Conservation (phyloP, 371 early-diverging fungal genomes). For the Zancudomyces culisetae region DNA sequence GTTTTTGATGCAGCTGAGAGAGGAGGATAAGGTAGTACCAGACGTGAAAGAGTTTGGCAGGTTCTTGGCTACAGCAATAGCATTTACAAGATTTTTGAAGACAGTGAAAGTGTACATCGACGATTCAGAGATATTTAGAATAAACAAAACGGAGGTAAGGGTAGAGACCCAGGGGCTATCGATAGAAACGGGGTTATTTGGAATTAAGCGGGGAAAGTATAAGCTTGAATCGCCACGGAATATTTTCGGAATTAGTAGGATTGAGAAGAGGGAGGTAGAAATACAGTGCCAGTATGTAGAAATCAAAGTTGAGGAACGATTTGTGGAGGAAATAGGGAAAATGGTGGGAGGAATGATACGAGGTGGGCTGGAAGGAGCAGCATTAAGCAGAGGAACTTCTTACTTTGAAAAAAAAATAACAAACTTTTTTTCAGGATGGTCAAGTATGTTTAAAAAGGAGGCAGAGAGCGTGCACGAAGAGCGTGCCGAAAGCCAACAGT, state of each 20-base stretch:
- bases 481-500: background rate
- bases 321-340: background rate
- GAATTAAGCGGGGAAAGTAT: background rate
- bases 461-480: background rate
- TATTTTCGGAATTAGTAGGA: constrained; percentile 38
- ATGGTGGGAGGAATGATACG: background rate
- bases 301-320: background rate
- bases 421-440: constrained; percentile 4
- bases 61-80: constrained; percentile 65
- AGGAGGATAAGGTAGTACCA: constrained; percentile 52
- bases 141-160: constrained; percentile 41
- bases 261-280: background rate
- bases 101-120: constrained; percentile 44
- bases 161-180: constrained; percentile 39
- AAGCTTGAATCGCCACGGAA: constrained; percentile 34
- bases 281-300: constrained; percentile 2
- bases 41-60: constrained; percentile 48
- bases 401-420: constrained; percentile 3
- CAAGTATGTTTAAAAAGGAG: constrained; percentile 1
- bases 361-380: background rate
- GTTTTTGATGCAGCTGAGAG: constrained; percentile 49
- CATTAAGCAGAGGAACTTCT: background rate
- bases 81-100: constrained; percentile 58
- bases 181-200: constrained; percentile 6
- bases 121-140: constrained; percentile 30